Evolutionary conservation across 495 filamentous ascomycete genomes (phyloP), one percentile per base, ranked within the genome.

Genomic region (Neurospora pannonica): DNA sequence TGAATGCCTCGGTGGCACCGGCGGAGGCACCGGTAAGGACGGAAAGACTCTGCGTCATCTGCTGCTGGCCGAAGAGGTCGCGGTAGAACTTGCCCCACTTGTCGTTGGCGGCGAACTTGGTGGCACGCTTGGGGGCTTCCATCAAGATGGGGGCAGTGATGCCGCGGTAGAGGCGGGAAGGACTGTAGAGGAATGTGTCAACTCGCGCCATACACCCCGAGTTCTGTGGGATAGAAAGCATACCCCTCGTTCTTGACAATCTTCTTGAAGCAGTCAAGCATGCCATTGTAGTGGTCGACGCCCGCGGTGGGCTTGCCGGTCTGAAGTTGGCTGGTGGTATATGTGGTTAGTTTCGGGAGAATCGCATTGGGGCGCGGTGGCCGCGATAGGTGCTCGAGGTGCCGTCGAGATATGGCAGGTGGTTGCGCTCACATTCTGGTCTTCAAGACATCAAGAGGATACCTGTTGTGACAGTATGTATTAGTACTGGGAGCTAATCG

Each of bases 71-170:
- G 82, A 99, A 98, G 46, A 90, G 79, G 72, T 89, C 90, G 73
- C 92, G 92, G 87, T 96, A 99, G 83, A 97, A 89, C 82, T 91
- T 89, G 76, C 96, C 96, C 96, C 96, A 99, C 82, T 94, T 91
- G 81, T 99, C 97, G 83, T 99, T 99, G 81, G 96, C 97, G 71
- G 96, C 95, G 85, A 99, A 98, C 83, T 99, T 99, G 84, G 93
- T 97, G 10, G 96, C 96, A 82, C 96, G 91, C 89, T 99, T 99
- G 73, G 96, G 96, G 21, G 96, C 96, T 85, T 99, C 96, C 96
- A 99, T 98, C 76, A 98, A 85, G 77, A 99, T 98, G 28, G 96
- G 96, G 17, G 97, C 95, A 38, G 89, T 91, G 82, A 99, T 99
- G 81, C 96, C 96, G 78, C 96, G 93, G 86, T 99, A 99, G 24